Conservation (phyloP, 2,329 filamentous ascomycete genomes). For the Dothideomycetidae sp. region DNA sequence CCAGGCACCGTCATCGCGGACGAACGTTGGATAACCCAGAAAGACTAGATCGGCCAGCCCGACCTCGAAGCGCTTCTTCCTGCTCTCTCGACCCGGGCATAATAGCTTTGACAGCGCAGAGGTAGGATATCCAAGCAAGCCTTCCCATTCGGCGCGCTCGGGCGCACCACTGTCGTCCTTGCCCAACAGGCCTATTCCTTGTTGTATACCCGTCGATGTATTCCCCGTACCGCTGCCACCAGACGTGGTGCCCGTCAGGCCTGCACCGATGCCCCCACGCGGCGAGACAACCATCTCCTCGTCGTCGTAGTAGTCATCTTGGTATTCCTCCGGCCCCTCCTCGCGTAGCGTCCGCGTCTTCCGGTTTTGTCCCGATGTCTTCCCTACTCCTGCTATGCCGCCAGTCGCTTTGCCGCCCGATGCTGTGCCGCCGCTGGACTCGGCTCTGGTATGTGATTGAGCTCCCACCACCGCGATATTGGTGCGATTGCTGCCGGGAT, state of each 20-base stretch:
- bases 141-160: slow-evolving; percentile 42
- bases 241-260: too few species aligned
- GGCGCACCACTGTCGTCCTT: too few species aligned
- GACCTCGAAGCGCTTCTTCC: slow-evolving; percentile 72
- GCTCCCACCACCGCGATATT: too few species aligned
- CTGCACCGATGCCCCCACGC: background rate
- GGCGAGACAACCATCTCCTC: background rate
- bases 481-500: slow-evolving; percentile 1
- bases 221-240: slow-evolving; percentile 4
- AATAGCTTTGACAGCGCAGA: slow-evolving; percentile 67
- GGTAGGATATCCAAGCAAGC: slow-evolving; percentile 58
- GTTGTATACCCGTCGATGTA: slow-evolving; percentile 1
- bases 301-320: slow-evolving; percentile 11
- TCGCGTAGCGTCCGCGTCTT: slow-evolving; percentile 11
- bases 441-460: too few species aligned
- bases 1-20: slow-evolving; percentile 65
- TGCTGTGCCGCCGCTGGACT: background rate
- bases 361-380: slow-evolving; percentile 4
- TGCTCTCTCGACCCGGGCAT: slow-evolving; percentile 59
- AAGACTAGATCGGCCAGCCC: slow-evolving; percentile 67
- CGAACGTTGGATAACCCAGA: slow-evolving; percentile 71
- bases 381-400: background rate
- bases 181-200: too few species aligned
- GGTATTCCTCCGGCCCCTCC: slow-evolving; percentile 13
- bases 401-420: slow-evolving; percentile 1